Percentiles rank a stretch among this genome's conserved stretches.
Evolutionary conservation across 2,329 filamentous ascomycete species (phyloP).

Genomic region (Colletotrichum eleusines): DNA sequence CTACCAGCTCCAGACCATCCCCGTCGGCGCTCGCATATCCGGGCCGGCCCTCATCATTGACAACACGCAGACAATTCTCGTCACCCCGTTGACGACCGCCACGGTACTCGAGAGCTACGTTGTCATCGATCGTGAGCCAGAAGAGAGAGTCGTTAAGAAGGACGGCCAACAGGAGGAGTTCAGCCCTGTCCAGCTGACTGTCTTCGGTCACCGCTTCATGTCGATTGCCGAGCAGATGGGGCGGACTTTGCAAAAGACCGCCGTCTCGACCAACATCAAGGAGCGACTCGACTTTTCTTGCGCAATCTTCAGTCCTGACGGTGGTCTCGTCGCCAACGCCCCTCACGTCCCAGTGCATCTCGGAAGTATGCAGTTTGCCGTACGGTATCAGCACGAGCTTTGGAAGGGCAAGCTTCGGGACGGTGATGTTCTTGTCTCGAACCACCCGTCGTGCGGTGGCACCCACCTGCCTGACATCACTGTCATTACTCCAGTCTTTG

Average conservation of each 20-base stretch:
- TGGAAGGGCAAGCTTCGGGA: constrained; percentile 78
- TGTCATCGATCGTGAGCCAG: constrained; percentile 49
- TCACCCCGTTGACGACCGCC: constrained; percentile 60
- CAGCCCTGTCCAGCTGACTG: constrained; percentile 78
- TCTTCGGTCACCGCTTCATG: constrained; percentile 86
- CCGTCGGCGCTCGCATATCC: constrained; percentile 46
- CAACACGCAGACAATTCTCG: constrained; percentile 80
- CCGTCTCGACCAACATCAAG: constrained; percentile 82
- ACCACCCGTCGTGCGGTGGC: constrained; percentile 46
- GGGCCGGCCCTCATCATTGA: constrained; percentile 81
- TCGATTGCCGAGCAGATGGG: constrained; percentile 87
- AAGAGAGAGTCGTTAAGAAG: constrained; percentile 63
- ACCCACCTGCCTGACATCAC: constrained; percentile 58
- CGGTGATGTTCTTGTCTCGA: constrained; percentile 81
- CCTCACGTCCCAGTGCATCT: constrained; percentile 82
- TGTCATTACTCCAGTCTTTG: constrained; percentile 55
- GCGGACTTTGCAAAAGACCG: constrained; percentile 79
- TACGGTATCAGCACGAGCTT: constrained; percentile 75
- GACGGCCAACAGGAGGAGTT: constrained; percentile 70
- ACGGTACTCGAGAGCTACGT: constrained; percentile 52
- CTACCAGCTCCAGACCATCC: constrained; percentile 34
- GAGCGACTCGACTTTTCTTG: constrained; percentile 85
- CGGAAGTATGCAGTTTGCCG: constrained; percentile 83
- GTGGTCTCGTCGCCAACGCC: constrained; percentile 79
- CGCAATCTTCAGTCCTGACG: constrained; percentile 79